Percentiles rank a stretch among this genome's conserved stretches.
Conservation (phyloP, 2,329 filamentous ascomycete species). For the Fusarium ramigenum region DNA sequence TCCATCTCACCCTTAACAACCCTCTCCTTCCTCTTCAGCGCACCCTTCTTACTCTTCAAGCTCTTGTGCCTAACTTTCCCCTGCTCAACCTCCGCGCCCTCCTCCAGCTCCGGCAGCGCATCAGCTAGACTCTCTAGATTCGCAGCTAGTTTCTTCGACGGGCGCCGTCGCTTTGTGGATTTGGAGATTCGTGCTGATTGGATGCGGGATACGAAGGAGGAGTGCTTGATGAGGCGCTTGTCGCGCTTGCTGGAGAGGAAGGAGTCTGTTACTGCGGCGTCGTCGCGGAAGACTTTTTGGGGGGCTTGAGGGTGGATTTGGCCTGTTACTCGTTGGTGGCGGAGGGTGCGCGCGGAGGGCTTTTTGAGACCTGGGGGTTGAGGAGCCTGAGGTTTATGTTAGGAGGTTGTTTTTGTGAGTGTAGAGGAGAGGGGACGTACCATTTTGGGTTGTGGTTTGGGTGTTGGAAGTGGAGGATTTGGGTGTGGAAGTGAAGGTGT, state of each 20-base stretch:
- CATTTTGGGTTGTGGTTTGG: constrained; percentile 29
- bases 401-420: background rate
- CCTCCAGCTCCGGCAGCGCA: constrained; percentile 74
- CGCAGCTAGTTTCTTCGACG: constrained; percentile 80
- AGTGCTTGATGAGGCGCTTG: constrained; percentile 84
- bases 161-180: constrained; percentile 58
- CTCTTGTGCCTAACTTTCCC: constrained; percentile 79
- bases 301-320: constrained; percentile 61
- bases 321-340: constrained; percentile 60
- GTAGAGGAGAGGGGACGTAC: background rate
- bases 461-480: background rate
- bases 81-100: constrained; percentile 55
- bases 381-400: constrained; percentile 35
- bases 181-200: constrained; percentile 58
- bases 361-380: constrained; percentile 57
- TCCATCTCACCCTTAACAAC: constrained; percentile 83
- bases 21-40: constrained; percentile 83
- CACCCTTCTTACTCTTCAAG: constrained; percentile 78
- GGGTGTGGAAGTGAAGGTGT: background rate
- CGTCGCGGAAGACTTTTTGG: constrained; percentile 61
- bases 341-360: constrained; percentile 66
- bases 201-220: constrained; percentile 80
- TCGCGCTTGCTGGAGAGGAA: constrained; percentile 83
- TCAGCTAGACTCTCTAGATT: constrained; percentile 80
- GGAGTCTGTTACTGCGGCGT: constrained; percentile 60